Conservation (phyloP, 495 filamentous ascomycete species). For the Aspergillus cristatus region DNA sequence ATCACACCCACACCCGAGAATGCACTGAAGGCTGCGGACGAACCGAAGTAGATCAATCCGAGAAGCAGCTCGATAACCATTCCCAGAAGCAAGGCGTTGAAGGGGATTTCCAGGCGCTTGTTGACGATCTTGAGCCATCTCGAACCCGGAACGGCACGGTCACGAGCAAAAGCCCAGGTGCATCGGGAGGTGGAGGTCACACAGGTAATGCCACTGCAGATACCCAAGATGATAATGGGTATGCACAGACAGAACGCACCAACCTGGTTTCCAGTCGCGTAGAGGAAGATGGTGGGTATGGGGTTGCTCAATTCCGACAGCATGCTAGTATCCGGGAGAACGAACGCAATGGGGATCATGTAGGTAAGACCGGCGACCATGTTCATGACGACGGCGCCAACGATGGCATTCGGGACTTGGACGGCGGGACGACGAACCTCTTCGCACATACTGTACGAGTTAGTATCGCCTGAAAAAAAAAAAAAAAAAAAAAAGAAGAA, state of each 20-base stretch:
- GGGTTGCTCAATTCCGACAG: slow-evolving; percentile 41
- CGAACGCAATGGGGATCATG: slow-evolving; percentile 46
- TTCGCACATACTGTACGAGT: slow-evolving; percentile 37
- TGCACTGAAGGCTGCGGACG: slow-evolving; percentile 42
- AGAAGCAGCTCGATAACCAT: slow-evolving; percentile 38
- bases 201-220: slow-evolving; percentile 51
- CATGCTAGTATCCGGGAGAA: slow-evolving; percentile 43
- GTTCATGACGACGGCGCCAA: slow-evolving; percentile 51
- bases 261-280: slow-evolving; percentile 5
- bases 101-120: slow-evolving; percentile 34
- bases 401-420: slow-evolving; percentile 49
- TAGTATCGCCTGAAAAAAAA: background rate
- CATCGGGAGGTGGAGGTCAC: slow-evolving; percentile 58
- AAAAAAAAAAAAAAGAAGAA: background rate
- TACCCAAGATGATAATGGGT: slow-evolving; percentile 53
- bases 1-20: slow-evolving; percentile 54
- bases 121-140: slow-evolving; percentile 42
- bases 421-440: slow-evolving; percentile 54
- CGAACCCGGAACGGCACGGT: slow-evolving; percentile 46
- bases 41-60: slow-evolving; percentile 45
- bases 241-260: slow-evolving; percentile 56
- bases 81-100: slow-evolving; percentile 37
- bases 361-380: slow-evolving; percentile 53
- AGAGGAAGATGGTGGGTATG: slow-evolving; percentile 3
- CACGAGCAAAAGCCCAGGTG: slow-evolving; percentile 54